Base-by-base conservation (phyloP, 306 rosid genomes). In the Potentilla sterilis region DNA sequence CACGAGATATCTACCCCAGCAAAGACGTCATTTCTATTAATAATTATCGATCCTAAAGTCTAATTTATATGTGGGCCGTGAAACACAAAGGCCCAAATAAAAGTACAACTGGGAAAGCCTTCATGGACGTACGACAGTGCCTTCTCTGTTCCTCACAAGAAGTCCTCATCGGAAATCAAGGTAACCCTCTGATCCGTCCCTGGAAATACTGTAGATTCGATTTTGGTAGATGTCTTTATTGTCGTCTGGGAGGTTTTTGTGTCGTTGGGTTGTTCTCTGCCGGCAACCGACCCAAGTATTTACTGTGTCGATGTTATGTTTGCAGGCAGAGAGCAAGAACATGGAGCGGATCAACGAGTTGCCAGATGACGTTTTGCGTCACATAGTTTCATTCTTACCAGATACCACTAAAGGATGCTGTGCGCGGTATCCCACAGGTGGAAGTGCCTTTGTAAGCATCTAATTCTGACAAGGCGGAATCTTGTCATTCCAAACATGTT, bases 101-200 rank as follows among this genome's bases (percentile, higher is more conserved):
- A 37, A 37, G 40, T 37, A 37, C 40, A 37, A 37, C 28, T 1
- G 28, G 28, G 28, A 28, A 28, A 28, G 28, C 28, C 28, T 28
- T 28, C 28, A 1, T 28, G 28, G 28, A 28, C 28, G n/a, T n/a
- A n/a, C n/a, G 28, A 28, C 28, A 28, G 28, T 28, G 28, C 28
- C 28, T 28, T 28, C 28, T 28, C 28, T 28, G 28, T 28, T 28
- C 28, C 28, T 28, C 28, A 28, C 28, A 77, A 77, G 51, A 79
- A 78, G 15, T 69, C 85, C 35, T 87, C 91, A 6, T 69, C 77
- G 78, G 81, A 87, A 55, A 88, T 90, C 75, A 82, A 87, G 96
- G 94, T 92, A 52, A 19, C 12, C 19, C 54, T 15, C 51, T 13
- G 4, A 12, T 47, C 3, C 16, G 4, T 47, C 5, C 54, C 14